A percentile compares a stretch with the other conserved stretches of the same genome.
Evolutionary conservation across 179 eudicot genomes (phyloP).

Genomic region (Carnegiea gigantea): DNA sequence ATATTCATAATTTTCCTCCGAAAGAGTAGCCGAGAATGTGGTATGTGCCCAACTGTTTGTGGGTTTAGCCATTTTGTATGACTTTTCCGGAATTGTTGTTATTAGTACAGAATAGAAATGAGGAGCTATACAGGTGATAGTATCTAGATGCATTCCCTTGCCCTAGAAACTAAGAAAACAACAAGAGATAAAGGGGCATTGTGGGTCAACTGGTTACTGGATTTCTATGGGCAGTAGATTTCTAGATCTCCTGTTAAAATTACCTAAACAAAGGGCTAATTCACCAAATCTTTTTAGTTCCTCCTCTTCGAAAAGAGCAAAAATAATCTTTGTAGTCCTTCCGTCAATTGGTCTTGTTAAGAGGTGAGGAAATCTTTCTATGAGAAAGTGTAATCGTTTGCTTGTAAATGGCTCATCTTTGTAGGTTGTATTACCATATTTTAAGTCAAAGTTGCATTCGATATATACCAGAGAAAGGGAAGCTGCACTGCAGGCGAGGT

Average conservation of each 20-base stretch:
- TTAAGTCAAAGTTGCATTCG: constrained; percentile 87
- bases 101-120: neutral
- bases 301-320: neutral
- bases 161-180: neutral
- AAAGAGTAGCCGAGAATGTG: neutral
- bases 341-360: neutral
- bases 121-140: neutral
- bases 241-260: neutral
- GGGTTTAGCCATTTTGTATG: neutral
- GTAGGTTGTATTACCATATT: constrained; percentile 91
- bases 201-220: too few species aligned
- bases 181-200: too few species aligned
- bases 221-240: too few species aligned
- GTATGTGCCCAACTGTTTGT: neutral
- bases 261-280: too few species aligned
- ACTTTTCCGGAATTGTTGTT: neutral
- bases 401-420: constrained; percentile 20
- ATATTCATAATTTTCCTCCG: neutral
- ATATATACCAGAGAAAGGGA: constrained; percentile 89
- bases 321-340: neutral
- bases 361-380: neutral
- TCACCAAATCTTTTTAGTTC: neutral
- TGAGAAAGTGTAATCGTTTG: constrained; percentile 1
- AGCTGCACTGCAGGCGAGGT: constrained; percentile 82
- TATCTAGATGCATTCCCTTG: neutral